Conservation (phyloP, 306 rosid species). For the Lathyrus aphaca region DNA sequence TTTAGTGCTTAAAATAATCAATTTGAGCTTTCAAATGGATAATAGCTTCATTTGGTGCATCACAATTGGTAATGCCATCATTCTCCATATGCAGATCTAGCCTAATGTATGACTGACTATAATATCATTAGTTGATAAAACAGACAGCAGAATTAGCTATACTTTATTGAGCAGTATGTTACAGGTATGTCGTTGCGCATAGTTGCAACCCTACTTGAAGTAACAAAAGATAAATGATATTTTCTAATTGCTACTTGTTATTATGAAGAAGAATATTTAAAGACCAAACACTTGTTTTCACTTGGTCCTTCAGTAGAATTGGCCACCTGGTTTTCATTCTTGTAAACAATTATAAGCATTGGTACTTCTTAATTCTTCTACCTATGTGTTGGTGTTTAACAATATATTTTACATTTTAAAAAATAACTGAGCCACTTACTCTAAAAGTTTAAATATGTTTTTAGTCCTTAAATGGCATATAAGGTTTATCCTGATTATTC, state of each 20-base stretch:
- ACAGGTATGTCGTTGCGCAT: constrained; percentile 29
- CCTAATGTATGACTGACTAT: neutral
- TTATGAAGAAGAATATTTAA: constrained; percentile 26
- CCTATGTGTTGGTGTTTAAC: neutral
- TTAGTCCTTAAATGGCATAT: neutral
- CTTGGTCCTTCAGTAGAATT: neutral
- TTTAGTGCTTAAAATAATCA: neutral
- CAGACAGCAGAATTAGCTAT: constrained; percentile 22
- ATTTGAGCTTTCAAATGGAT: neutral
- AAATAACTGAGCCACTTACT: constrained; percentile 1
- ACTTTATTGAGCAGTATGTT: constrained; percentile 34
- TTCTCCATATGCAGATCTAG: neutral
- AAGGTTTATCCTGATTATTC: constrained; percentile 15
- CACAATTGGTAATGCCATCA: neutral
- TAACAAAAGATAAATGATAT: constrained; percentile 34
- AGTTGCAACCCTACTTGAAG: constrained; percentile 8
- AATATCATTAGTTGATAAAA: neutral
- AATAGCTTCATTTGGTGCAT: neutral
- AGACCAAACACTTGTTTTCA: neutral
- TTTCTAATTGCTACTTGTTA: neutral
- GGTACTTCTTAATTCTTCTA: neutral
- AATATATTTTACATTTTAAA: neutral
- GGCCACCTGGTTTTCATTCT: neutral
- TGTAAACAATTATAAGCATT: neutral
- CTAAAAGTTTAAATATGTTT: neutral